Percentiles rank a stretch among this genome's conserved stretches.
These are phyloP conservation scores for Gossypium raimondii DNA, from an alignment of 345 rosid species.

Conservation along the genomic window DNA sequence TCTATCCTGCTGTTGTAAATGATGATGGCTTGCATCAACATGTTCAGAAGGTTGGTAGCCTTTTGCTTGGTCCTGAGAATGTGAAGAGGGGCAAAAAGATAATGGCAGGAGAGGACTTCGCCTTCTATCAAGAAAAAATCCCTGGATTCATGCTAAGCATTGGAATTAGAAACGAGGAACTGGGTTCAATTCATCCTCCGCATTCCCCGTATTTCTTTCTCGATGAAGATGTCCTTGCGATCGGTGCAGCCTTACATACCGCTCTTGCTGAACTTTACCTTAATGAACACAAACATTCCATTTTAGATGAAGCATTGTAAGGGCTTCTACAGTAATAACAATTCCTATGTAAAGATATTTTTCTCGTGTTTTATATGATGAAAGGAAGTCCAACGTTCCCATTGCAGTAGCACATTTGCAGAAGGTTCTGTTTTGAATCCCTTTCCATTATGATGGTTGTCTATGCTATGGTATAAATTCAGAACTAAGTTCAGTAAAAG, in stretches of 20 bases:
- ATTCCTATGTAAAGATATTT: background rate
- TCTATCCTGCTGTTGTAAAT: conserved; percentile 63
- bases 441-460: background rate
- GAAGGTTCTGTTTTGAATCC: background rate
- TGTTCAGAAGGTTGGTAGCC: conserved; percentile 44
- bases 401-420: background rate
- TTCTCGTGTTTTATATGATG: background rate
- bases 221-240: conserved; percentile 74
- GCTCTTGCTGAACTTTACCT: conserved; percentile 64
- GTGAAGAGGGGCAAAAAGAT: conserved; percentile 36
- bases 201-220: conserved; percentile 76
- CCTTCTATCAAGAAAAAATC: conserved; percentile 67
- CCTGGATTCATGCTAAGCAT: conserved; percentile 68
- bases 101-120: conserved; percentile 86
- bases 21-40: conserved; percentile 50
- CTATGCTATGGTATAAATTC: background rate
- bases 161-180: conserved; percentile 63
- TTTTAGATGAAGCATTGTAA: conserved; percentile 11
- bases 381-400: background rate
- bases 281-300: conserved; percentile 35
- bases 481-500: background rate
- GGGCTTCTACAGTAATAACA: background rate
- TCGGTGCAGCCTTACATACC: conserved; percentile 68
- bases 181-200: conserved; percentile 57
- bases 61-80: conserved; percentile 58